Percentiles rank a stretch among this genome's conserved stretches.
These are phyloP conservation scores for Phytopythium aichiense DNA, from an alignment of 352 stramenopile species.

Conservation along the genomic window DNA sequence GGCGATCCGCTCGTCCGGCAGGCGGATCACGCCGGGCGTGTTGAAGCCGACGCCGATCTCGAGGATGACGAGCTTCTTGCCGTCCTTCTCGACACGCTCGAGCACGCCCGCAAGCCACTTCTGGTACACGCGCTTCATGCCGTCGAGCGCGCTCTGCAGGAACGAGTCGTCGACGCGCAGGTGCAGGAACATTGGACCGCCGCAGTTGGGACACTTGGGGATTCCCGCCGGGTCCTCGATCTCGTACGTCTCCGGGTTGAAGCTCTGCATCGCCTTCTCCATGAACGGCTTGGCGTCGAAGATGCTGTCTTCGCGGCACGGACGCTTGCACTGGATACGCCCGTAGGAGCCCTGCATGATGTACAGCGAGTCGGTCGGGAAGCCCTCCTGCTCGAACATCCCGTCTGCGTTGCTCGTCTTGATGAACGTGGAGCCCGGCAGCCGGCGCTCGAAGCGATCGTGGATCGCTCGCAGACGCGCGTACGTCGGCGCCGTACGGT, in stretches of 20 bases:
- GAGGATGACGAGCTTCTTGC: constrained; percentile 64
- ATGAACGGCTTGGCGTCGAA: constrained; percentile 56
- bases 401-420: constrained; percentile 69
- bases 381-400: constrained; percentile 70
- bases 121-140: constrained; percentile 30
- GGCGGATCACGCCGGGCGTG: constrained; percentile 51
- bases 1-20: constrained; percentile 52
- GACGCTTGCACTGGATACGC: constrained; percentile 43
- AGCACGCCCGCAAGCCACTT: constrained; percentile 32
- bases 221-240: constrained; percentile 47
- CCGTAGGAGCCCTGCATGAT: constrained; percentile 65
- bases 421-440: constrained; percentile 42
- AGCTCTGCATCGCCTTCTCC: constrained; percentile 38
- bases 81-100: constrained; percentile 22
- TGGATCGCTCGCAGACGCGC: constrained; percentile 41
- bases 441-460: constrained; percentile 27
- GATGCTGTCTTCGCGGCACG: constrained; percentile 40
- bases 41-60: constrained; percentile 74
- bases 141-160: constrained; percentile 36
- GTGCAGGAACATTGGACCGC: constrained; percentile 46
- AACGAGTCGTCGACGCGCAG: constrained; percentile 48
- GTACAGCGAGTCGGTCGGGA: constrained; percentile 46
- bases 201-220: constrained; percentile 46
- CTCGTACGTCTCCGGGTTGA: constrained; percentile 49
- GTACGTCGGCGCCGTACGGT: constrained; percentile 54